Base-by-base conservation (phyloP, 345 rosid genomes). In the Sonneratia caseolaris region DNA sequence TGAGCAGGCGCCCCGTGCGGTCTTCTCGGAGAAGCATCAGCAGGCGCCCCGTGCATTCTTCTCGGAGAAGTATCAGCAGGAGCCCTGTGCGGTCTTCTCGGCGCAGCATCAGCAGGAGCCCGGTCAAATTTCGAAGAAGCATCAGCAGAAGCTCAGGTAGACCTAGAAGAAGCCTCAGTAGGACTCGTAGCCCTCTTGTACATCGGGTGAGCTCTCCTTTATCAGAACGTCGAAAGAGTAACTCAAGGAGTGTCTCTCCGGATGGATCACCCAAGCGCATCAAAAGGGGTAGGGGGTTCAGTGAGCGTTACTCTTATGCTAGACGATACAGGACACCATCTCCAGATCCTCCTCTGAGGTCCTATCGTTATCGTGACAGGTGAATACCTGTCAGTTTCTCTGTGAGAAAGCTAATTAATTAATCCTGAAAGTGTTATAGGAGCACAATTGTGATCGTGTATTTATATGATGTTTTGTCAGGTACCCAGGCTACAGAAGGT, bases 231-330 rank as follows among this genome's bases (percentile, higher is more conserved):
- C 77, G 78, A 70, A 82, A 91, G 87, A 87, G 96, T 84, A 76
- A 81, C 76, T 90, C 98, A 36, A 90, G 92, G 81, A 94, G 98
- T 47, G 83, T 74, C 76, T 88, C 98, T 11, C 98, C 96, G 7
- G 87, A 79, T 79, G 89, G 85, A 47, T 91, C 90, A 15, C 90
- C 89, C 4, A 91, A 86, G 81, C 96, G 96, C 49, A 85, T 92
- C 55, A 86, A 90, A 79, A 90, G 99, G 77, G 99, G 99, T 4
- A 84, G 99, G 42, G 99, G 99, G 64, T 89, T 95, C 75, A 92
- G 98, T 77, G 85, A 90, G 74, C 84, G 91, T 45, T 95, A 84
- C 72, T 89, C 99, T 32, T 92, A 88, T 74, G 97, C 99, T 69
- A 90, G 97, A 42, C 76, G 91, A 73, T 95, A 87, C 82, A 79